These are phyloP conservation scores for Plasmodium gaboni DNA, from an alignment of 169 alveolate species.

Conservation along the genomic window DNA sequence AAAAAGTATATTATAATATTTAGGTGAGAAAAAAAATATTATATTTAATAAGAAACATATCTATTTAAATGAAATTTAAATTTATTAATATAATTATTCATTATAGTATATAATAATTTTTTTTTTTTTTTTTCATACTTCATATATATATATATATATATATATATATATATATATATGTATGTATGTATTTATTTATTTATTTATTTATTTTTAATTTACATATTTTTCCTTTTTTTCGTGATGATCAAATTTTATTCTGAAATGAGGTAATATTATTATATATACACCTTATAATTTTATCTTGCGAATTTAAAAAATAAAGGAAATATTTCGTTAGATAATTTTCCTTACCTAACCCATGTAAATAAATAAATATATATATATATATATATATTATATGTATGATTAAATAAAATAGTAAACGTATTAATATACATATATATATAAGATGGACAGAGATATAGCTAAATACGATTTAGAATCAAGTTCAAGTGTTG, in stretches of 20 bases:
- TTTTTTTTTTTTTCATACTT: slow-evolving; percentile 10
- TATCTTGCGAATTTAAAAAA: too few relatives aligned
- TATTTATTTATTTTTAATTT: background rate
- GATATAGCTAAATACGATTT: slow-evolving; percentile 60
- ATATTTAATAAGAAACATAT: background rate
- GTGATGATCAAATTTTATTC: background rate
- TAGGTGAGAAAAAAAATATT: too few relatives aligned
- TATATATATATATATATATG: background rate
- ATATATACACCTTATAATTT: too few relatives aligned
- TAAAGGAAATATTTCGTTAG: too few relatives aligned
- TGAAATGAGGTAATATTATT: background rate
- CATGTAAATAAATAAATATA: too few relatives aligned
- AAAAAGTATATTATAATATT: too few relatives aligned
- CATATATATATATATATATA: slow-evolving; percentile 1
- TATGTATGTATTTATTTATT: slow-evolving; percentile 3
- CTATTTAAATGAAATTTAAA: background rate
- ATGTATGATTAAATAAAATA: too few relatives aligned
- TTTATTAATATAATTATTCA: background rate
- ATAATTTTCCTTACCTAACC: too few relatives aligned
- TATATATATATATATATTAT: too few relatives aligned
- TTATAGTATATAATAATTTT: background rate
- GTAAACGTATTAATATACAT: too few relatives aligned
- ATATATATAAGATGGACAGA: slow-evolving; percentile 39
- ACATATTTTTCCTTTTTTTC: slow-evolving; percentile 1
- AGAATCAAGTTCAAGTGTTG: slow-evolving; percentile 45